These are phyloP conservation scores for Lycium ferocissimum DNA, from an alignment of 257 asterid genomes.

Conservation along the genomic window DNA sequence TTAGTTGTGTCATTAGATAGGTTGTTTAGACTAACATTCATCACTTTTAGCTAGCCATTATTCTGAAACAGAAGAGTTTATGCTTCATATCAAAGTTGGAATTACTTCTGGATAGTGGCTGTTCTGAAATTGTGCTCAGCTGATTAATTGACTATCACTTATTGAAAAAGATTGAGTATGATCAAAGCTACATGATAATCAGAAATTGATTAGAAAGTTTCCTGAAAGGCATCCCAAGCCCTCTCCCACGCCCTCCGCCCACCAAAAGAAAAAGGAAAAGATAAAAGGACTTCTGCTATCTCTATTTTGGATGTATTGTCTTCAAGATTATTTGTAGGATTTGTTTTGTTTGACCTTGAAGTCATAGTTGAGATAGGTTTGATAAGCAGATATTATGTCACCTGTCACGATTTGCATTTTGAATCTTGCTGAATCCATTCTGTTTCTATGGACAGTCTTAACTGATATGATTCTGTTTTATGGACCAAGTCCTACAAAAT, in stretches of 20 bases:
- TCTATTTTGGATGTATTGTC: not conserved
- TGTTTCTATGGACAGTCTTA: not conserved
- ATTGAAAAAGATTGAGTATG: not conserved
- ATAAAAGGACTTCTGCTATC: not conserved
- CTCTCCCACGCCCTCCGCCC: not conserved
- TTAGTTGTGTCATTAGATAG: not conserved
- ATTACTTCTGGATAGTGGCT: not conserved
- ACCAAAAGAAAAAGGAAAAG: not conserved
- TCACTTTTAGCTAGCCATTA: not conserved
- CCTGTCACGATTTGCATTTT: not conserved
- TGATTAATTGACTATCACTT: not conserved
- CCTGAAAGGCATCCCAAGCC: not conserved
- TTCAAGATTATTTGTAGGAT: not conserved
- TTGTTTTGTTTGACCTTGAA: not conserved
- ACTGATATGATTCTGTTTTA: slow-evolving; percentile 19
- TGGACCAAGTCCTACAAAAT: slow-evolving; percentile 11
- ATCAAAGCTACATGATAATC: not conserved
- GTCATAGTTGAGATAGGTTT: not conserved
- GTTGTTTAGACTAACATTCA: not conserved
- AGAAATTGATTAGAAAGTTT: not conserved
- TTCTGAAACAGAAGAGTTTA: not conserved
- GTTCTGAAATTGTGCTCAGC: not conserved
- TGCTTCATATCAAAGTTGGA: not conserved
- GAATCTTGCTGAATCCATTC: not conserved
- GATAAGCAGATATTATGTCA: not conserved